Base-by-base conservation (phyloP, 2,329 filamentous ascomycete genomes). In the Scytalidium lignicola region DNA sequence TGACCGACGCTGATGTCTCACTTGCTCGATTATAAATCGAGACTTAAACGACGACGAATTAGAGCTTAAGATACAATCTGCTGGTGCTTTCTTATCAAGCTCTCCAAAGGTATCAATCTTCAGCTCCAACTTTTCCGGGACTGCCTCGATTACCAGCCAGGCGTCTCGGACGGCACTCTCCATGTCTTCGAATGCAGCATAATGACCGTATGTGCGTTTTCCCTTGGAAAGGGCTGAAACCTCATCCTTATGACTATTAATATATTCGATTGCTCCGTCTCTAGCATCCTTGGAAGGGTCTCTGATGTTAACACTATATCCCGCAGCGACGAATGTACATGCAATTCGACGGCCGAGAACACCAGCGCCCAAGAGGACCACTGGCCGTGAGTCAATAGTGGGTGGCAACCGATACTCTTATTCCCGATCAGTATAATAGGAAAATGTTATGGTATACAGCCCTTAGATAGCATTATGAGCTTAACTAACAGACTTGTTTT, bases 41-140 rank as follows among this genome's bases (percentile, higher is more conserved):
- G 70, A 72, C 6, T 67, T 65, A 52, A 72, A 74, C 45, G 71
- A 74, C 50, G 71, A 74, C 1, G 73, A 75, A 46, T 75, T 75
- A 0, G 70, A 73, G 0, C 69, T 72, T 41, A 75, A 66, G 5
- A 74, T 69, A 0, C 66, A 67, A 1, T 67, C 61, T 0, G 58
- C 49, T 0, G 60, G 55, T 0, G 71, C 65, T 1, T 68, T 43
- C 1, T 60, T 49, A 52, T 74, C 73, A 2, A 75, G 58, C 19
- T 73, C 56, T 0, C 51, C 41, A 20, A 75, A 65, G 3, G 72
- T 59, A 2, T 62, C 55, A 42, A 59, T 65, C 52, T 75, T 75
- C n/a, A 74, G 56, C 0, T 59, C 40, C 7, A 75, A 56, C 21
- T 62, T 61, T 51, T 75, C 73, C 0, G 73, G 72, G 7, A 75